Evolutionary conservation across 2,329 filamentous ascomycete genomes (phyloP).

Genomic region (Tolypocladium paradoxum): DNA sequence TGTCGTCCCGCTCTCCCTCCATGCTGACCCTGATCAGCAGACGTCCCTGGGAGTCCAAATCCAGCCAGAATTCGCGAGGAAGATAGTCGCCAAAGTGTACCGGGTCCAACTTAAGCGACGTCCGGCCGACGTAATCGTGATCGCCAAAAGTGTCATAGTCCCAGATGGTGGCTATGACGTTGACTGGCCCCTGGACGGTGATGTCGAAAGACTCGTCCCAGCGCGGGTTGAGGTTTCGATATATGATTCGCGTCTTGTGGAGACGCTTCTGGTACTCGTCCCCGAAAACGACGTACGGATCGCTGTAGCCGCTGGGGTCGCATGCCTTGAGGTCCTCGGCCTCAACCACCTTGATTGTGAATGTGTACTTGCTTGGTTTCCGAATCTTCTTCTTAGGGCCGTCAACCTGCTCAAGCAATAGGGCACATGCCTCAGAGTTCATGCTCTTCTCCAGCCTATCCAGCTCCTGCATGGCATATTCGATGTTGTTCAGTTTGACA

Average conservation of each 20-base stretch:
- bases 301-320: conserved; percentile 85
- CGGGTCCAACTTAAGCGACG: conserved; percentile 97
- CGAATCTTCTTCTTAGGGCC: conserved; percentile 55
- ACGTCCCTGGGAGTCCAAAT: conserved; percentile 89
- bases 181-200: conserved; percentile 80
- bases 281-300: conserved; percentile 92
- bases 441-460: conserved; percentile 83
- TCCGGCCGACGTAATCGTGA: conserved; percentile 92
- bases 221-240: conserved; percentile 79
- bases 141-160: conserved; percentile 96
- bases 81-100: conserved; percentile 93
- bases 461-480: conserved; percentile 85
- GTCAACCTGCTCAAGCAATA: conserved; percentile 63
- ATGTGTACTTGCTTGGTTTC: conserved; percentile 81
- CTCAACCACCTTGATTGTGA: conserved; percentile 97
- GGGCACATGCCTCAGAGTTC: conserved; percentile 84
- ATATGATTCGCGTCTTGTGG: conserved; percentile 86
- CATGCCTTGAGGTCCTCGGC: conserved; percentile 97
- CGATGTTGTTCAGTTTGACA: conserved; percentile 95
- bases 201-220: conserved; percentile 98
- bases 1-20: conserved; percentile 97
- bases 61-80: conserved; percentile 93
- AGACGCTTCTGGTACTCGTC: conserved; percentile 97
- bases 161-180: conserved; percentile 95
- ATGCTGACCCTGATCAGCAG: conserved; percentile 87